phyloP scores from a whole-genome alignment of 2,329 filamentous ascomycete species.

The Zymoseptoria brevis region DNA sequence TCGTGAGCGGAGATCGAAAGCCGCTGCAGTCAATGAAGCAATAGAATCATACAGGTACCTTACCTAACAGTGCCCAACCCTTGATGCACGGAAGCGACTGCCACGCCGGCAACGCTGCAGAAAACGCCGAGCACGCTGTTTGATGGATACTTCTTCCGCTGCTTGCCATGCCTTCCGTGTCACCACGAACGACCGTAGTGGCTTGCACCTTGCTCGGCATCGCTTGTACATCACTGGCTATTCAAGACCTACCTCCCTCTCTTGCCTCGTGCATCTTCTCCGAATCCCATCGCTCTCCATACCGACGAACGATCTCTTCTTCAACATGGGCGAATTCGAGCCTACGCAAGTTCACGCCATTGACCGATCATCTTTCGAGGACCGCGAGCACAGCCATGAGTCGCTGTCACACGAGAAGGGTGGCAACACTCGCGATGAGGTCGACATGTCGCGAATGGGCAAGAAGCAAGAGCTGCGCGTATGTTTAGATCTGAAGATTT shows the following conservation, averaged over 20 bases:
- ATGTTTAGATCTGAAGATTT: conserved; percentile 1
- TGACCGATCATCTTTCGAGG: conserved; percentile 20
- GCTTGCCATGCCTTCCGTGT: conserved; percentile 6
- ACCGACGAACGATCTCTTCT: neutral
- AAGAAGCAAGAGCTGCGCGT: conserved; percentile 44
- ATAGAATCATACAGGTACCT: neutral
- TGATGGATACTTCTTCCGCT: neutral
- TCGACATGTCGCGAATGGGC: conserved; percentile 44
- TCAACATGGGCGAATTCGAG: conserved; percentile 11
- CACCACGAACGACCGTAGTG: conserved; percentile 3
- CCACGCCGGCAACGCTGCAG: conserved; percentile 1
- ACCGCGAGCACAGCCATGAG: conserved; percentile 13
- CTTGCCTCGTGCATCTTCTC: conserved; percentile 4
- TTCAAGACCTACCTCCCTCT: conserved; percentile 9
- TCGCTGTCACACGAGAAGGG: conserved; percentile 19
- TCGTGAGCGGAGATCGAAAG: neutral
- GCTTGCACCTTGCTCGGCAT: conserved; percentile 7
- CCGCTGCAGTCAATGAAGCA: neutral
- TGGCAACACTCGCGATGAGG: conserved; percentile 30
- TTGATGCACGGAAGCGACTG: conserved; percentile 1
- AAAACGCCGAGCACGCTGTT: conserved; percentile 2
- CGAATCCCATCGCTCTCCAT: conserved; percentile 2
- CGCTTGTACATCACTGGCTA: conserved; percentile 1
- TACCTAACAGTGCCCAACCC: neutral
- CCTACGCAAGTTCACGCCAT: conserved; percentile 14